Evolutionary conservation across 306 rosid species (phyloP).

Genomic region (Trichosanthes truncata): DNA sequence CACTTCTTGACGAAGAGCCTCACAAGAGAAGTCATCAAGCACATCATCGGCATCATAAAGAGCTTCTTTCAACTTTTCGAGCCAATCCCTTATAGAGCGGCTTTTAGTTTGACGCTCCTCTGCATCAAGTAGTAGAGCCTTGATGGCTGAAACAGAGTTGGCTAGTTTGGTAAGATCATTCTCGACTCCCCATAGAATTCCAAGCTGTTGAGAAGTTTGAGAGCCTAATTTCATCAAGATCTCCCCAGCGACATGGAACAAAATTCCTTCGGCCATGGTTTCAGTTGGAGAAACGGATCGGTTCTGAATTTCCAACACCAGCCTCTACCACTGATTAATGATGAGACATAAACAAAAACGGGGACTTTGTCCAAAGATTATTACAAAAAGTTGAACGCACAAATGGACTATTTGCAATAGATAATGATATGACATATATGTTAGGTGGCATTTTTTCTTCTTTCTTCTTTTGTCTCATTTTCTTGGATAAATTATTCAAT

Average conservation of each 20-base stretch:
- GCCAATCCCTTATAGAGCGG: not conserved
- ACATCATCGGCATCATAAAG: not conserved
- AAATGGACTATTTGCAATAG: no score
- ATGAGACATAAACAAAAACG: no score
- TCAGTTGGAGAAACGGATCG: no score
- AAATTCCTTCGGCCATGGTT: not conserved
- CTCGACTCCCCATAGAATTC: not conserved
- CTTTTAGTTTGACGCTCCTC: not conserved
- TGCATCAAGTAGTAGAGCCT: not conserved
- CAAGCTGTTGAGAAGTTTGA: not conserved
- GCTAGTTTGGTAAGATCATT: not conserved
- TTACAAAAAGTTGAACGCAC: no score
- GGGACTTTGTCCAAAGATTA: no score
- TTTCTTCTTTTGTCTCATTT: no score
- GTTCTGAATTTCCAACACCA: no score
- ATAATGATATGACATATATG: no score
- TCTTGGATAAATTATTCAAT: no score
- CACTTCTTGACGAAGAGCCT: not conserved
- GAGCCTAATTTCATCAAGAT: no score
- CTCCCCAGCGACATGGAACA: not conserved
- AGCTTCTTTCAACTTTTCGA: not conserved
- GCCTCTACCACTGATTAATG: no score
- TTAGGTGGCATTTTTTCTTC: no score
- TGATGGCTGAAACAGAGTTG: not conserved
- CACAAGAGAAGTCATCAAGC: not conserved